Conservation (phyloP, 768 basidiomycete species). For the Aureoboletus auriporus region DNA sequence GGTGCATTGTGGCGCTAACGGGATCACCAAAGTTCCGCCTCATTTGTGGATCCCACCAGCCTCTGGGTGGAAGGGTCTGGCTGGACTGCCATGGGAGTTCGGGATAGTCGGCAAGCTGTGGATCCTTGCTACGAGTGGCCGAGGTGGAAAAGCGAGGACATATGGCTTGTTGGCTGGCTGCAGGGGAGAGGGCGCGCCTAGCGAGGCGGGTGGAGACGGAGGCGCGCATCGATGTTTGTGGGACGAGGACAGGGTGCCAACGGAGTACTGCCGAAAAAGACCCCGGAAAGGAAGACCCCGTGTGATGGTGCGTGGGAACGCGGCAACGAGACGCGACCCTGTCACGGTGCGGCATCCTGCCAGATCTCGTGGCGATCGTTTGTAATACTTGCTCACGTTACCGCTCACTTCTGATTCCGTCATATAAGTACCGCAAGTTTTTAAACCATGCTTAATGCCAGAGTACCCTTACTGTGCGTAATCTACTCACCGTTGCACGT, state of each 20-base stretch:
- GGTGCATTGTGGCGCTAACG: slow-evolving; percentile 39
- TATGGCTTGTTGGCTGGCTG: too few species aligned
- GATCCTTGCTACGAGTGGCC: slow-evolving; percentile 43
- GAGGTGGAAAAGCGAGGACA: too few species aligned
- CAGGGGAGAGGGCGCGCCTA: slow-evolving; percentile 10
- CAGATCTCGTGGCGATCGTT: background rate
- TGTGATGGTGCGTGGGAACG: slow-evolving; percentile 1
- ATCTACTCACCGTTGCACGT: slow-evolving; percentile 18
- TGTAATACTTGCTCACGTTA: slow-evolving; percentile 2
- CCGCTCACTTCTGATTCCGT: background rate
- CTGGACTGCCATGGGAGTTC: slow-evolving; percentile 63
- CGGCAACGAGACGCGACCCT: too few species aligned
- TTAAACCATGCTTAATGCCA: too few species aligned
- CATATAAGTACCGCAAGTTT: too few species aligned
- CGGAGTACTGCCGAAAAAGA: slow-evolving; percentile 10
- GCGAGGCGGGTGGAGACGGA: slow-evolving; percentile 14
- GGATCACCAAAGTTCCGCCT: slow-evolving; percentile 80
- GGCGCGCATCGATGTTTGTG: slow-evolving; percentile 16
- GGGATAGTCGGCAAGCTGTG: slow-evolving; percentile 72
- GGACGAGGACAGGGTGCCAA: slow-evolving; percentile 7
- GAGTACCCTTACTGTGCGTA: slow-evolving; percentile 9
- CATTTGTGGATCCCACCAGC: slow-evolving; percentile 76
- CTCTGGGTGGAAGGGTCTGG: slow-evolving; percentile 57
- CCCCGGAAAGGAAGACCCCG: slow-evolving; percentile 26
- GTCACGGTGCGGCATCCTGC: too few species aligned